Conservation (phyloP, 2,329 filamentous ascomycete species). For the Ophiocordyceps sinensis region DNA sequence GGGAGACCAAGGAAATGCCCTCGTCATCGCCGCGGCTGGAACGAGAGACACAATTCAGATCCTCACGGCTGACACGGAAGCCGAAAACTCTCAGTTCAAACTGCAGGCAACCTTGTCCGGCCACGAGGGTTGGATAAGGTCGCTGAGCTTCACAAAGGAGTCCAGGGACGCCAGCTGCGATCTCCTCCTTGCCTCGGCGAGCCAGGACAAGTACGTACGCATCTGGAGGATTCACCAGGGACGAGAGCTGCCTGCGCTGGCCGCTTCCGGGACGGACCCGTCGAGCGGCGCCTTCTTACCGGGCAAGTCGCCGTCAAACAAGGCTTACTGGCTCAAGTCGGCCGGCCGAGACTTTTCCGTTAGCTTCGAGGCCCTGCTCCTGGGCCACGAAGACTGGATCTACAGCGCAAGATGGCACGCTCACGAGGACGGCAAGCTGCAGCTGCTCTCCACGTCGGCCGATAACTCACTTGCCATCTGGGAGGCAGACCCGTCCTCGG, state of each 20-base stretch:
- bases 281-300: conserved; percentile 42
- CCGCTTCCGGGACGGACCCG: conserved; percentile 39
- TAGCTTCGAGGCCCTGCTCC: conserved; percentile 83
- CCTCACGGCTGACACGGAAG: conserved; percentile 41
- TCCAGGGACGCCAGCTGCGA: conserved; percentile 41
- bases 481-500: conserved; percentile 70
- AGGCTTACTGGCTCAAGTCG: conserved; percentile 62
- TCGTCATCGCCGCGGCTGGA: conserved; percentile 71
- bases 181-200: conserved; percentile 76
- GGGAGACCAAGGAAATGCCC: conserved; percentile 31
- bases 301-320: conserved; percentile 72
- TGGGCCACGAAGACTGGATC: conserved; percentile 98
- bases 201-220: conserved; percentile 93
- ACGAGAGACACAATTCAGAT: conserved; percentile 74
- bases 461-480: conserved; percentile 92
- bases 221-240: conserved; percentile 77
- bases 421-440: conserved; percentile 36
- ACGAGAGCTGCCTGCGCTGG: conserved; percentile 43
- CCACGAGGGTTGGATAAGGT: conserved; percentile 91
- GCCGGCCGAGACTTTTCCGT: conserved; percentile 54
- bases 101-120: conserved; percentile 67
- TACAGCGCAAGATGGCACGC: conserved; percentile 71
- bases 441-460: conserved; percentile 78
- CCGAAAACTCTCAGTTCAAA: conserved; percentile 37
- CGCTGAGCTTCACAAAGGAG: conserved; percentile 63